These are phyloP conservation scores for Eutypa lata DNA, from an alignment of 2,329 filamentous ascomycete genomes.

Conservation along the genomic window DNA sequence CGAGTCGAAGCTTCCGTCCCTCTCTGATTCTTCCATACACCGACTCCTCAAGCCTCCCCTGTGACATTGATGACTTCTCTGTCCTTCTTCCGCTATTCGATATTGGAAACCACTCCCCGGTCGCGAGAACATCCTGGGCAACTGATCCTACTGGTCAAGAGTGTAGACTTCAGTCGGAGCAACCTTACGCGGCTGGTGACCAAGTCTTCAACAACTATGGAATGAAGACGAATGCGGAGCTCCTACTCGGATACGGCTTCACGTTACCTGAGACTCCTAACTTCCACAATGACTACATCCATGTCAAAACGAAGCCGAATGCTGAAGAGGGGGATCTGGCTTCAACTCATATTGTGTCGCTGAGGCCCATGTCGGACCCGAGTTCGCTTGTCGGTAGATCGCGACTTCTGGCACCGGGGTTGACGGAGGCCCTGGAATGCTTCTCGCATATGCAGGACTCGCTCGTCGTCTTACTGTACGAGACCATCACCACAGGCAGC, in stretches of 20 bases:
- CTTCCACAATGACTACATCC: conserved; percentile 59
- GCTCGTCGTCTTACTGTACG: conserved; percentile 49
- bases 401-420: conserved; percentile 33
- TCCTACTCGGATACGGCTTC: conserved; percentile 64
- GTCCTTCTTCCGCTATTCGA: conserved; percentile 70
- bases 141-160: conserved; percentile 34
- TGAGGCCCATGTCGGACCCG: conserved; percentile 43
- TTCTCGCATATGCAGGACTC: conserved; percentile 52
- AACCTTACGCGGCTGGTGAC: conserved; percentile 46
- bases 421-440: conserved; percentile 32
- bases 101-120: conserved; percentile 67
- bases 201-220: conserved; percentile 64
- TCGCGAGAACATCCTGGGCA: conserved; percentile 54
- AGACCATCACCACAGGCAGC: conserved; percentile 24
- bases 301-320: conserved; percentile 46
- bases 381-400: conserved; percentile 46
- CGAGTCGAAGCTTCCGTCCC: conserved; percentile 62
- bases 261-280: conserved; percentile 44
- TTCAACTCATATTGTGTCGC: conserved; percentile 43
- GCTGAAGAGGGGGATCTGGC: conserved; percentile 23
- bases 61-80: conserved; percentile 58
- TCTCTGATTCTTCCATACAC: conserved; percentile 50
- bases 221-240: conserved; percentile 68
- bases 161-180: conserved; percentile 42
- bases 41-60: conserved; percentile 29